Percentiles rank a stretch among this genome's conserved stretches.
phyloP scores from a whole-genome alignment of 2,329 filamentous ascomycete species.

The Aspergillus sp. region DNA sequence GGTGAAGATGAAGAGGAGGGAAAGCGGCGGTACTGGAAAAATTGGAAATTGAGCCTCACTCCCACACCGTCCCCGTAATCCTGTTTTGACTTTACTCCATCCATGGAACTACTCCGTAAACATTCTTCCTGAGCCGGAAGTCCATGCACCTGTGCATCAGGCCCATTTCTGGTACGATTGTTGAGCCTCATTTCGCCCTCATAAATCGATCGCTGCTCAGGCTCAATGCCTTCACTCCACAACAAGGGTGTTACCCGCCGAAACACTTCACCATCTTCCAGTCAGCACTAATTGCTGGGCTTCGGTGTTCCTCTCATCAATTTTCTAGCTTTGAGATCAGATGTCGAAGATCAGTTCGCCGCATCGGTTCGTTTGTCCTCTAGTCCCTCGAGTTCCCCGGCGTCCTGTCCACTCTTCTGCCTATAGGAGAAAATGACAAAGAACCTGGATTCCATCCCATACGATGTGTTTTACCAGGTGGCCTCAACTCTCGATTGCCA shows the following conservation, averaged over 20 bases:
- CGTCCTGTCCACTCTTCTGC: slow-evolving; percentile 10
- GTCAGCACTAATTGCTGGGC: neutral
- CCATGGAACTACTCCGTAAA: no score
- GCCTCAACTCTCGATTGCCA: slow-evolving; percentile 55
- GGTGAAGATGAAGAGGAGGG: no score
- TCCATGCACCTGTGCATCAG: no score
- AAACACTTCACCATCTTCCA: neutral
- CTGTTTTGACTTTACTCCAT: no score
- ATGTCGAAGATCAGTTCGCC: slow-evolving; percentile 3
- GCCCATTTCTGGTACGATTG: no score
- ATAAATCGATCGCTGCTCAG: no score
- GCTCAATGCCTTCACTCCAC: neutral
- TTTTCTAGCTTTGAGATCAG: neutral
- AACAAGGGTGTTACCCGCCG: neutral
- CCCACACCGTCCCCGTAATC: no score
- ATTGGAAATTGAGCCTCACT: no score
- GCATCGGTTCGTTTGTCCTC: neutral
- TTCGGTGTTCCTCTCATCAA: neutral
- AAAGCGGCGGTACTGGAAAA: no score
- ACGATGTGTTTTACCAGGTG: slow-evolving; percentile 64
- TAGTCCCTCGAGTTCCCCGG: neutral
- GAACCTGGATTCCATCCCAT: slow-evolving; percentile 54
- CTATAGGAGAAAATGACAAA: slow-evolving; percentile 22
- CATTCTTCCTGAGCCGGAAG: no score
- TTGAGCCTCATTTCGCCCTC: no score